A percentile compares a stretch with the other conserved stretches of the same genome.
phyloP scores from a whole-genome alignment of 345 rosid genomes.

The Hibiscus mutabilis region DNA sequence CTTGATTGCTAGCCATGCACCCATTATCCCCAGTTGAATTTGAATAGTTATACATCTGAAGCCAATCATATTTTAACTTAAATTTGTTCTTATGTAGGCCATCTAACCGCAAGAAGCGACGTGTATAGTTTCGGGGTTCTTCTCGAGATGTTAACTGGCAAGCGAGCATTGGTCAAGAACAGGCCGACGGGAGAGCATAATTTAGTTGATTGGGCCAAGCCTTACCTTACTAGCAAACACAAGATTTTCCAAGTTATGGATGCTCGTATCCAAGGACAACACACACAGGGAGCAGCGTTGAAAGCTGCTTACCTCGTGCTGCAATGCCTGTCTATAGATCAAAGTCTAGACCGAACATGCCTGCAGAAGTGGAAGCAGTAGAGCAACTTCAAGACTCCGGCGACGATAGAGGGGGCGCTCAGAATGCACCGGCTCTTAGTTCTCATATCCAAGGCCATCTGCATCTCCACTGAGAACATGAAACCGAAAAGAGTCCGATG shows the following conservation, averaged over 20 bases:
- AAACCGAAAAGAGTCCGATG: neutral
- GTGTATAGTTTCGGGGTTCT: slow-evolving; percentile 91
- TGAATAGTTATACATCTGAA: no score
- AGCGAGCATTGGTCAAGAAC: slow-evolving; percentile 68
- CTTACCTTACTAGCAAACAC: slow-evolving; percentile 72
- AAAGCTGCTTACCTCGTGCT: slow-evolving; percentile 51
- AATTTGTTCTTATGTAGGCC: slow-evolving; percentile 35
- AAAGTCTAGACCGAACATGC: slow-evolving; percentile 70
- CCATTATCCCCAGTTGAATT: no score
- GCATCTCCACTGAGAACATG: neutral
- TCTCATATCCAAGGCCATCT: slow-evolving; percentile 18
- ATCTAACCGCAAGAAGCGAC: slow-evolving; percentile 66
- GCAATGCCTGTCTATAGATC: slow-evolving; percentile 68
- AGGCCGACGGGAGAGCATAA: slow-evolving; percentile 70
- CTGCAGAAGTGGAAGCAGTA: slow-evolving; percentile 56
- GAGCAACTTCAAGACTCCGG: slow-evolving; percentile 33
- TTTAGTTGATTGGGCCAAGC: slow-evolving; percentile 90
- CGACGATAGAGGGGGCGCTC: neutral
- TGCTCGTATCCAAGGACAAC: slow-evolving; percentile 54
- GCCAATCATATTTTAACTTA: neutral
- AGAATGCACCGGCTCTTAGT: neutral
- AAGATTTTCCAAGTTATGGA: slow-evolving; percentile 71
- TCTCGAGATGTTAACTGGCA: slow-evolving; percentile 78
- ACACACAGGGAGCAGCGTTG: slow-evolving; percentile 39
- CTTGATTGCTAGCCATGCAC: no score